These are phyloP conservation scores for Claviceps humidiphila DNA, from an alignment of 2,329 filamentous ascomycete species.

Conservation along the genomic window DNA sequence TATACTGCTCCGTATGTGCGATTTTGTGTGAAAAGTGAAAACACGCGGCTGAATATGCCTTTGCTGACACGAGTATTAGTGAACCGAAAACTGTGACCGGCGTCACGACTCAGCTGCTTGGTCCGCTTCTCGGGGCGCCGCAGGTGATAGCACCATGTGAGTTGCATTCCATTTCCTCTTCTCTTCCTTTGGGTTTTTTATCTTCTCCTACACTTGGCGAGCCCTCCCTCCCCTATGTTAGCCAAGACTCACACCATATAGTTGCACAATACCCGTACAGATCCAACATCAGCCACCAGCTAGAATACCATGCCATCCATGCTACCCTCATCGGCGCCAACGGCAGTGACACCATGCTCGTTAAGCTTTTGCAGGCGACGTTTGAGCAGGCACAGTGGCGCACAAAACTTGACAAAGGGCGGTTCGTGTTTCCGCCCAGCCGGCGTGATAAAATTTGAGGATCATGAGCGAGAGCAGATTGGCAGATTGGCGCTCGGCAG, in stretches of 20 bases:
- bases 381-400: conserved; percentile 16
- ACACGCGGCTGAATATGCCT: neutral
- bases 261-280: conserved; percentile 19
- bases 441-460: neutral
- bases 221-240: neutral
- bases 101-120: conserved; percentile 15
- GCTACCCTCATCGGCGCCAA: conserved; percentile 17
- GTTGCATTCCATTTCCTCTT: conserved; percentile 5
- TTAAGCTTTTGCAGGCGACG: conserved; percentile 17
- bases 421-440: conserved; percentile 16
- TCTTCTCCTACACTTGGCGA: neutral
- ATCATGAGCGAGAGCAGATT: neutral
- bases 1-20: conserved; percentile 8
- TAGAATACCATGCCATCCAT: conserved; percentile 19
- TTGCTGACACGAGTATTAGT: neutral
- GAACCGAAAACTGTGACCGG: conserved; percentile 9
- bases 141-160: conserved; percentile 22
- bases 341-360: conserved; percentile 14
- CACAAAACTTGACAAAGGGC: conserved; percentile 16
- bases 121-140: conserved; percentile 17
- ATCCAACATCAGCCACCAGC: conserved; percentile 15
- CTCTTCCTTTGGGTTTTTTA: neutral
- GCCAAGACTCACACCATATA: conserved; percentile 2
- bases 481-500: neutral
- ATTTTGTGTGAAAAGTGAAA: neutral